Percentiles rank a stretch among this genome's conserved stretches.
These are phyloP conservation scores for Hibiscus tridactylites DNA, from an alignment of 345 rosid species.

Conservation along the genomic window DNA sequence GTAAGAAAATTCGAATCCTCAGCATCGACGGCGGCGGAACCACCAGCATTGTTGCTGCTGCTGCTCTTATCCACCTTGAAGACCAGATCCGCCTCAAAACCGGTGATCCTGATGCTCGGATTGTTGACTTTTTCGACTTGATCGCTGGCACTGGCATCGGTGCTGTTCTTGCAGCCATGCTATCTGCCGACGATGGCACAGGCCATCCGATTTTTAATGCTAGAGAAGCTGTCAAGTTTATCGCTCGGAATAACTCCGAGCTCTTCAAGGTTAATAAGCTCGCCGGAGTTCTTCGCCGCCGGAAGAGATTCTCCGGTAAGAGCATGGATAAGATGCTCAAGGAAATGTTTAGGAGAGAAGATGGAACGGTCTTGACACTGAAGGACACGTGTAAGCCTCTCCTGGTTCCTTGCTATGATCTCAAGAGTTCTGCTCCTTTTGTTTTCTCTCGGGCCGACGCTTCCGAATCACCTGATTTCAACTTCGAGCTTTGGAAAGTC, in stretches of 20 bases:
- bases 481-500: conserved; percentile 86
- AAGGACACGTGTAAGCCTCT: conserved; percentile 90
- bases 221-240: conserved; percentile 45
- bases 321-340: conserved; percentile 64
- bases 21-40: conserved; percentile 87
- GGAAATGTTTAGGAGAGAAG: conserved; percentile 48
- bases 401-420: conserved; percentile 88
- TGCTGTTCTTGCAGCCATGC: conserved; percentile 67
- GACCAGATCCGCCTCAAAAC: conserved; percentile 73
- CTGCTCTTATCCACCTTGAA: conserved; percentile 65
- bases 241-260: conserved; percentile 35
- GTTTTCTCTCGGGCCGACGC: conserved; percentile 98
- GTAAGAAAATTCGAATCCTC: conserved; percentile 61
- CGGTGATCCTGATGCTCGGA: conserved; percentile 56
- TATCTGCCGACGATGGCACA: conserved; percentile 60
- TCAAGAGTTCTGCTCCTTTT: conserved; percentile 79
- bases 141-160: conserved; percentile 84
- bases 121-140: conserved; percentile 80
- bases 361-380: conserved; percentile 56
- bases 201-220: conserved; percentile 11
- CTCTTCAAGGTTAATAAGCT: conserved; percentile 36
- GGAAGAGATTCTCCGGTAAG: conserved; percentile 42
- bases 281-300: conserved; percentile 36
- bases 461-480: conserved; percentile 72
- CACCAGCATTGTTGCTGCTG: conserved; percentile 52